These are phyloP conservation scores for Rhynchosporium agropyri DNA, from an alignment of 2,329 filamentous ascomycete genomes.

Conservation along the genomic window DNA sequence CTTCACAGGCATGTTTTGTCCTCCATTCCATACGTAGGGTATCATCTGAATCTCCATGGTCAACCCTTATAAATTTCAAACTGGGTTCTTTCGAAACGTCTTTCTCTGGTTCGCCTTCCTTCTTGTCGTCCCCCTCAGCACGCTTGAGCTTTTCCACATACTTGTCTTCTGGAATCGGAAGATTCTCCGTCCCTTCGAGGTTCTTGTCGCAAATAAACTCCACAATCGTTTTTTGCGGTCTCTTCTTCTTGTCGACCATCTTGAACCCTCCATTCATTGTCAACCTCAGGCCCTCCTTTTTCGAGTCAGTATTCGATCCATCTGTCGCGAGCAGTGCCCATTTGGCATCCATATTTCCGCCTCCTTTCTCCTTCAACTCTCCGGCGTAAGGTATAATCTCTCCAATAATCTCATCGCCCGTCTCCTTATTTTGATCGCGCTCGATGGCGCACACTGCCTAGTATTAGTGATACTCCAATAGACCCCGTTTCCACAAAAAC, in stretches of 20 bases:
- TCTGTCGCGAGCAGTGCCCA: conserved; percentile 67
- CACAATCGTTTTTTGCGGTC: conserved; percentile 74
- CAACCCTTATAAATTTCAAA: conserved; percentile 71
- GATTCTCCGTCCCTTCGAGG: conserved; percentile 73
- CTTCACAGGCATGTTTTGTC: conserved; percentile 85
- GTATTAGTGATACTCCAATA: conserved; percentile 23
- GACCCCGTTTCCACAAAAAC: conserved; percentile 26
- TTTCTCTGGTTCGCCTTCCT: conserved; percentile 41
- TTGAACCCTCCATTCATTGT: conserved; percentile 65
- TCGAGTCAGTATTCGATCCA: conserved; percentile 63
- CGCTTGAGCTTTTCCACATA: conserved; percentile 47
- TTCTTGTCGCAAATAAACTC: conserved; percentile 82
- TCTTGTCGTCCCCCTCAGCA: conserved; percentile 41
- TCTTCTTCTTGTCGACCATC: conserved; percentile 55
- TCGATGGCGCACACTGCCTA: conserved; percentile 73
- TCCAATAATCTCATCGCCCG: conserved; percentile 51
- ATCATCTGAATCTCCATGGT: conserved; percentile 57
- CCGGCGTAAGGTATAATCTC: conserved; percentile 75
- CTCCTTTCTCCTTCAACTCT: conserved; percentile 61
- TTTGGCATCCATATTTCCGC: conserved; percentile 64
- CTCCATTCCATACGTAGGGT: conserved; percentile 80
- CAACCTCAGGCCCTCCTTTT: conserved; percentile 72
- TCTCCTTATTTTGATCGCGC: conserved; percentile 53
- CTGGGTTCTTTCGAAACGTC: conserved; percentile 53
- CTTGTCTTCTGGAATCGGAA: conserved; percentile 60